Evolutionary conservation across 176 grass and related monocot genomes (phyloP), one percentile per base, ranked within the genome.

Genomic region (Avena atlantica): DNA sequence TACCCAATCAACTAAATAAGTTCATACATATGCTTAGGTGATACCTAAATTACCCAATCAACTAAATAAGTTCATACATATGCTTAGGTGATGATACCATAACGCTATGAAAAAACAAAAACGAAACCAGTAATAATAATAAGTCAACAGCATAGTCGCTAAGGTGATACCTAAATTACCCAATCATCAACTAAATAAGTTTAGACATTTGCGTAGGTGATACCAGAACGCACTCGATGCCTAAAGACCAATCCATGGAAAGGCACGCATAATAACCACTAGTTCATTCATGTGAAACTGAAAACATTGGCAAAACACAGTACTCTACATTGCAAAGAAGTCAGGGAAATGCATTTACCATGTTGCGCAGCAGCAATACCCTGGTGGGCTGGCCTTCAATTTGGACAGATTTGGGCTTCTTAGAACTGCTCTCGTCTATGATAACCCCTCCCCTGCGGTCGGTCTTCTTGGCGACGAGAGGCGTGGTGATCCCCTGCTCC

Each of bases 361-460:
- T 94, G 60, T 99, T 99, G 0, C 90, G 87, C 4, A 99, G 93
- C 51, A 99, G 84, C 69, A 99, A 82, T 66, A 99, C 90, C 72
- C 94, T 85, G 65, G 97, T 99, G 1, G 97, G 97, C 9, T 57
- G 73, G 21, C 76, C 60, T 2, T 94, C 91, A 78, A 99, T 91
- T 78, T 11, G 94, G 55, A 83, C 94, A 21, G 94, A 90, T 83
- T 91, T 99, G 49, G 82, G 65, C 80, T 90, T 96, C 94, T 94
- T 94, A 16, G 96, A 73, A 47, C 85, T 91, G 74, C 72, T 92
- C 49, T 92, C 97, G 78, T 98, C 93, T 5, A 98, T 83, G 78
- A 98, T 98, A 23, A 98, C 97, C 15, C 97, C 97, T 53, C 70
- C 97, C 59, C 92, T 84, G 57, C 92, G 88, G 80, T 98, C 97